Conservation (phyloP, 495 filamentous ascomycete genomes). For the Chaetomium cochliodes region DNA sequence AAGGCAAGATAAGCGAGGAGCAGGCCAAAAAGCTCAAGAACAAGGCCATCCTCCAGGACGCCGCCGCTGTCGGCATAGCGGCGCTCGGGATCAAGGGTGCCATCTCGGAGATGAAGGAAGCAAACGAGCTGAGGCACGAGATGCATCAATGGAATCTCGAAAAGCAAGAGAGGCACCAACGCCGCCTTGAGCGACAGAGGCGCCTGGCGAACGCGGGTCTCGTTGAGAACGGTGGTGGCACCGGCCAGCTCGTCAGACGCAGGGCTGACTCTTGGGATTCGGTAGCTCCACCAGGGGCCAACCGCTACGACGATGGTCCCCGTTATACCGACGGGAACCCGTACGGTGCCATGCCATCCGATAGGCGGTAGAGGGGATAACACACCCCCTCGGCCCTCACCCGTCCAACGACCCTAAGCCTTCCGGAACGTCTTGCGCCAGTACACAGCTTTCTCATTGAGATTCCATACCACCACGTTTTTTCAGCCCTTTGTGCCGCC, state of each 20-base stretch:
- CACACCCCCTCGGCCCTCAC: neutral
- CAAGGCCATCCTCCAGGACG: slow-evolving; percentile 72
- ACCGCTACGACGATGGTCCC: slow-evolving; percentile 43
- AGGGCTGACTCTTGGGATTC: slow-evolving; percentile 44
- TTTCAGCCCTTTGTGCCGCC: neutral
- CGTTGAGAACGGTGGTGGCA: slow-evolving; percentile 24
- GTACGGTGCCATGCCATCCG: slow-evolving; percentile 45
- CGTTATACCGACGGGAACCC: slow-evolving; percentile 55
- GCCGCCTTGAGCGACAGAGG: slow-evolving; percentile 41
- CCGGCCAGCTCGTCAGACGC: slow-evolving; percentile 34
- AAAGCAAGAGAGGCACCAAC: slow-evolving; percentile 42
- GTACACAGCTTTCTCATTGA: slow-evolving; percentile 5
- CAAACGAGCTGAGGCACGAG: slow-evolving; percentile 42
- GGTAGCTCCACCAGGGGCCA: slow-evolving; percentile 37
- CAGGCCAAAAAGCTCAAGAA: slow-evolving; percentile 72
- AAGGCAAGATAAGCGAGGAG: slow-evolving; percentile 70
- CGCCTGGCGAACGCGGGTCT: slow-evolving; percentile 20
- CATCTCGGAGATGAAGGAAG: slow-evolving; percentile 60
- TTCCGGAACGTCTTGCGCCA: slow-evolving; percentile 21
- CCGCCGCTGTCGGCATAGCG: slow-evolving; percentile 76
- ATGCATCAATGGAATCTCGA: slow-evolving; percentile 45
- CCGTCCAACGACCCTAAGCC: neutral
- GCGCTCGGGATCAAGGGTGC: slow-evolving; percentile 84
- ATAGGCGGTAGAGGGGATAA: slow-evolving; percentile 37
- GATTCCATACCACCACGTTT: slow-evolving; percentile 1